Conservation (phyloP, 2,329 filamentous ascomycete genomes). For the Colletotrichum scovillei region DNA sequence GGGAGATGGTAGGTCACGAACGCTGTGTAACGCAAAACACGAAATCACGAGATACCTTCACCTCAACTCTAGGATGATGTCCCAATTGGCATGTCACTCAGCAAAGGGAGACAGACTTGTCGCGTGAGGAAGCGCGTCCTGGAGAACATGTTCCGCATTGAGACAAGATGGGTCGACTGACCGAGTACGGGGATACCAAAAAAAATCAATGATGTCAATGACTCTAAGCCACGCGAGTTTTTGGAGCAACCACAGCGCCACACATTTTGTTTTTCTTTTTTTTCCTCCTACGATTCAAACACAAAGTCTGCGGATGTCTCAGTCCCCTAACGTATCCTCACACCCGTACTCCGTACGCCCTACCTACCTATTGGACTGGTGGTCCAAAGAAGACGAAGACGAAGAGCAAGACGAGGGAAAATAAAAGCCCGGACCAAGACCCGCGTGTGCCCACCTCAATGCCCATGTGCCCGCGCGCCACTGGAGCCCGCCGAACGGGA, state of each 20-base stretch:
- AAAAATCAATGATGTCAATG: conserved; percentile 47
- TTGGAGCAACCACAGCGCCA: neutral
- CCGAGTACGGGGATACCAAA: too few relatives aligned
- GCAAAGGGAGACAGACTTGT: neutral
- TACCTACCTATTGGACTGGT: too few relatives aligned
- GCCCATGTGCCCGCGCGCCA: neutral
- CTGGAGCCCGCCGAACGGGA: neutral
- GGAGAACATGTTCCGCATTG: conserved; percentile 42
- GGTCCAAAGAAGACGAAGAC: too few relatives aligned
- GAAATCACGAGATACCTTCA: neutral
- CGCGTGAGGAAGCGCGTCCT: neutral
- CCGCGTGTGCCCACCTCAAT: neutral
- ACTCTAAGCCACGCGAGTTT: conserved; percentile 18
- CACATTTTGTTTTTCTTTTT: neutral
- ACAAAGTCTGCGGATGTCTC: neutral
- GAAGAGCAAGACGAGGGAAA: neutral
- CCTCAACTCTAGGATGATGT: neutral
- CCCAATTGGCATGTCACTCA: neutral
- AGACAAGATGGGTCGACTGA: neutral
- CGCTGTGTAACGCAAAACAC: neutral
- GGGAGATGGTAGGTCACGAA: neutral
- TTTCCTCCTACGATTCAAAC: neutral
- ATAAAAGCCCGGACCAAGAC: neutral
- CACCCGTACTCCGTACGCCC: too few relatives aligned
- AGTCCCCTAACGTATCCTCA: neutral